Conservation (phyloP, 495 filamentous ascomycete genomes). For the Talaromyces stipitatus region DNA sequence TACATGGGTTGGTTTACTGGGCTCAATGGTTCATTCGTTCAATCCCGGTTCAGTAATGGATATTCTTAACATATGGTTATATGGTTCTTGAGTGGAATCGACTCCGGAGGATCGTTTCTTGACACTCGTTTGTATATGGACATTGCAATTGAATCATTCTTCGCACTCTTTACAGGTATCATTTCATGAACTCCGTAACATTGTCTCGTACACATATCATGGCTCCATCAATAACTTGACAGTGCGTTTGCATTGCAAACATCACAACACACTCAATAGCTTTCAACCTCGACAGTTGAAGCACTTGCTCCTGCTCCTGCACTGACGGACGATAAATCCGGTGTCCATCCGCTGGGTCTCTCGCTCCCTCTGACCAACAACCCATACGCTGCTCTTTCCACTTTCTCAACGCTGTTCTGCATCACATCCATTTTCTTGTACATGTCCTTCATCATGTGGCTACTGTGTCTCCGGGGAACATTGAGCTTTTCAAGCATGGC, state of each 20-base stretch:
- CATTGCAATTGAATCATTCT: not conserved
- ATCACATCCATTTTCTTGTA: slow-evolving; percentile 81
- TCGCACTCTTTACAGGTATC: not conserved
- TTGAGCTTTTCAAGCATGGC: slow-evolving; percentile 64
- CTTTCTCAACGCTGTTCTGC: slow-evolving; percentile 84
- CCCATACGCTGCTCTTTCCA: slow-evolving; percentile 83
- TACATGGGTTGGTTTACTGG: not conserved
- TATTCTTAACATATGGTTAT: not conserved
- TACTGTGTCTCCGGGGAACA: slow-evolving; percentile 28
- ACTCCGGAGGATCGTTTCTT: not conserved
- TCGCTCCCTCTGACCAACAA: slow-evolving; percentile 80
- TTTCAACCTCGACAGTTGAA: slow-evolving; percentile 30
- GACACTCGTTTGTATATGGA: not conserved
- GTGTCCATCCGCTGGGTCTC: slow-evolving; percentile 86
- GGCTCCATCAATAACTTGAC: not conserved
- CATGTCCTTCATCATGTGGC: slow-evolving; percentile 50
- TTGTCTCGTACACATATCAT: not conserved
- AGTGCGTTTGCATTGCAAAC: not conserved
- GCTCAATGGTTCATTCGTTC: no score
- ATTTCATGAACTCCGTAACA: not conserved
- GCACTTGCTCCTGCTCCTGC: not conserved
- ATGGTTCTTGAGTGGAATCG: not conserved
- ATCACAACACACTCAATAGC: slow-evolving; percentile 17
- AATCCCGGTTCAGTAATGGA: no score
- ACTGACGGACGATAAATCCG: slow-evolving; percentile 53